phyloP scores from a whole-genome alignment of 139 green algal genomes.

The Closterium sp. region DNA sequence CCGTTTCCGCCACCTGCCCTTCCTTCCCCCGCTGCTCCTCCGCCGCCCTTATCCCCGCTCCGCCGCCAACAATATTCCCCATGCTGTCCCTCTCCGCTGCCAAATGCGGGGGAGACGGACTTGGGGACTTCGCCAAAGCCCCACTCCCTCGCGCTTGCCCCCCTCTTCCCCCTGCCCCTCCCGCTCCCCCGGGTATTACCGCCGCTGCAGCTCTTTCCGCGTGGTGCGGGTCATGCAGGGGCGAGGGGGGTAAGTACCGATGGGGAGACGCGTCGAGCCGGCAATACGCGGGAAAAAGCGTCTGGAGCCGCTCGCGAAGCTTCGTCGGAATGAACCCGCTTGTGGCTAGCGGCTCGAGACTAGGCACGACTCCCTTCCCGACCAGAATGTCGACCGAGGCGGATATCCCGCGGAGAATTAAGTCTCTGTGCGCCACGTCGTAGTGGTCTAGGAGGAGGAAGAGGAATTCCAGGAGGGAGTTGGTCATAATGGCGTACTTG shows the following conservation, averaged over 20 bases:
- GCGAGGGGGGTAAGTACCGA: background rate
- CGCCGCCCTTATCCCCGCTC: background rate
- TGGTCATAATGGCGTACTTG: conserved; percentile 48
- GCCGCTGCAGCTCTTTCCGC: background rate
- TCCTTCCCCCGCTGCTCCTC: background rate
- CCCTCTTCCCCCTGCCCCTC: background rate
- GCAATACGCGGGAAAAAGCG: conserved; percentile 17
- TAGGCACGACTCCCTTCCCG: conserved; percentile 36
- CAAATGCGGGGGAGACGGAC: background rate
- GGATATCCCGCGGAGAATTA: conserved; percentile 30
- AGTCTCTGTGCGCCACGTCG: conserved; percentile 14
- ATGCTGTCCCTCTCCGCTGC: background rate
- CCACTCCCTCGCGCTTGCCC: background rate
- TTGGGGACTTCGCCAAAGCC: background rate
- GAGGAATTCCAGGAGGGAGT: conserved; percentile 48
- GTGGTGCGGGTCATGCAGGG: background rate
- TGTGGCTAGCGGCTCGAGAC: conserved; percentile 29
- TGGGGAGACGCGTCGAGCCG: background rate
- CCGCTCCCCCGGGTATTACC: background rate
- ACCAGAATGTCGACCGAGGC: conserved; percentile 30
- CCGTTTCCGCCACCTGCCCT: background rate
- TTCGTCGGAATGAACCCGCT: conserved; percentile 8
- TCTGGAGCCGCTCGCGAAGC: conserved; percentile 30
- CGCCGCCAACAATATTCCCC: background rate
- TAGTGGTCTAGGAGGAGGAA: conserved; percentile 43